Evolutionary conservation across 208 protist genomes (phyloP), one percentile per base, ranked within the genome.

Genomic region (Blastocrithidia nonstop): DNA sequence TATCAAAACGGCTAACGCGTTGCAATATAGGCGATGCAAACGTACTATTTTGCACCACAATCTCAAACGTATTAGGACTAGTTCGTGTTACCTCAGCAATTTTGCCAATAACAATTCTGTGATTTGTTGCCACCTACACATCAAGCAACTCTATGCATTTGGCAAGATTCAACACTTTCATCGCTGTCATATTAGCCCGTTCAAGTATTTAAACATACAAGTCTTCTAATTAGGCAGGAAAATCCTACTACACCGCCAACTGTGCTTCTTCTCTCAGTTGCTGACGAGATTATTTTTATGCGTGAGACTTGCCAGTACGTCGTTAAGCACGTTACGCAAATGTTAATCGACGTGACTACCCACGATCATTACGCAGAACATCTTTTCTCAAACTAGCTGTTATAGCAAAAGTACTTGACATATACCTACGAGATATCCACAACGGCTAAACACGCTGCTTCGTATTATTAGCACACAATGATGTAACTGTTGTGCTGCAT

Each of bases 111-210:
- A 79, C 35, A 24, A 87, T 64, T 31, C 50, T 64, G 46, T 73
- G 76, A 3, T 65, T 73, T 7, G 70, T 71, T 6, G 66, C 50
- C 41, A 86, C 64, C 28, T 86, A 74, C 20, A 81, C 60, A 29
- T 87, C 71, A 5, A 87, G 58, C 46, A 71, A 45, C 61, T 91
- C 81, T 23, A 91, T 27, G 47, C 81, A 91, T 55, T 83, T 87
- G 31, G 71, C 76, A 73, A 91, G 84, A 57, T 91, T 91, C 20
- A 91, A 41, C 32, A 91, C 77, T 48, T 87, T 86, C 71, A 87
- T 80, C 23, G 77, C 69, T 35, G 58, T 71, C 46, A 83, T 62
- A 57, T 80, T 82, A n/a, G 76, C 72, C 54, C 70, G 70, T 38
- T 87, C 81, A 16, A 70, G 59, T 1, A 63, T 54, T 25, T 76